Conservation (phyloP, 2,329 filamentous ascomycete species). For the Trichoderma koningiopsis region DNA sequence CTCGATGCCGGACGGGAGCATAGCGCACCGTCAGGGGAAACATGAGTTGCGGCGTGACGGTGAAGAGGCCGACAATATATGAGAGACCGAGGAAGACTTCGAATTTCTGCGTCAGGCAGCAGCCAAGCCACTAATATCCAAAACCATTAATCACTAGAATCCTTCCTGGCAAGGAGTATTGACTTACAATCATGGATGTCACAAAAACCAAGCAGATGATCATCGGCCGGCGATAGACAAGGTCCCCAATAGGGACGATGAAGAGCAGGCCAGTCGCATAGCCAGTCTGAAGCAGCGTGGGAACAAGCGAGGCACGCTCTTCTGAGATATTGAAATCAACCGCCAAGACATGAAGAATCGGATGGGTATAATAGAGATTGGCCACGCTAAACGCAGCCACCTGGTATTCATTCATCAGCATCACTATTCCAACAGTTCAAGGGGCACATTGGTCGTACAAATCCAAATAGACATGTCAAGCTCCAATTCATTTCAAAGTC, state of each 20-base stretch:
- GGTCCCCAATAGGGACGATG: conserved; percentile 74
- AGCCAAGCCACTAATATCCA: conserved; percentile 49
- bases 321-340: conserved; percentile 70
- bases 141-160: conserved; percentile 35
- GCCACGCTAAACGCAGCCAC: conserved; percentile 68
- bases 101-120: conserved; percentile 15
- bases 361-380: conserved; percentile 81
- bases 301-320: conserved; percentile 66
- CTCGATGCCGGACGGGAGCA: conserved; percentile 67
- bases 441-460: background rate
- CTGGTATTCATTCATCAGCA: conserved; percentile 9
- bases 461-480: conserved; percentile 11
- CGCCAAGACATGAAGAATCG: conserved; percentile 75
- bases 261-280: conserved; percentile 75
- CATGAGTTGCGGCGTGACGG: conserved; percentile 60
- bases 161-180: background rate
- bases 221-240: conserved; percentile 67
- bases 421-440: background rate
- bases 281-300: conserved; percentile 77
- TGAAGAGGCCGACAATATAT: conserved; percentile 25
- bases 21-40: conserved; percentile 79
- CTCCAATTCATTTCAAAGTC: conserved; percentile 22
- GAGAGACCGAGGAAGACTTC: conserved; percentile 18
- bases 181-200: conserved; percentile 66
- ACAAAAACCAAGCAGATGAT: conserved; percentile 67